Conservation (phyloP, 2,329 filamentous ascomycete species). For the Aspergillus sp. region DNA sequence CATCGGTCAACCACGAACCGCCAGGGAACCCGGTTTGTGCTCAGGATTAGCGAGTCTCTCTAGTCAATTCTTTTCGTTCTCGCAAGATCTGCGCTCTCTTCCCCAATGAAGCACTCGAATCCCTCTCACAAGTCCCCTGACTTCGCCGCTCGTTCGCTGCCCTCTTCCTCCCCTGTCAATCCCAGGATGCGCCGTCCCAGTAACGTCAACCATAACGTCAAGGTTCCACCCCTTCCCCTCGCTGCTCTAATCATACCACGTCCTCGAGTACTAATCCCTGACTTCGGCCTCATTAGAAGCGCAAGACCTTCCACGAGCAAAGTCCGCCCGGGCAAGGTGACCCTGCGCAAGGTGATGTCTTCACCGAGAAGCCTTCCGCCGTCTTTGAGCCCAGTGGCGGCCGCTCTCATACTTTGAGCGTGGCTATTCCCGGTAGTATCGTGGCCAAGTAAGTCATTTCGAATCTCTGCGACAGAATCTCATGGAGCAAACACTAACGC, state of each 20-base stretch:
- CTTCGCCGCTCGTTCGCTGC: not conserved
- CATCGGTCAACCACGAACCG: slow-evolving; percentile 4
- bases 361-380: slow-evolving; percentile 67
- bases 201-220: not conserved
- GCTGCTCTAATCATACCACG: not conserved
- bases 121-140: not conserved
- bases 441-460: slow-evolving; percentile 63
- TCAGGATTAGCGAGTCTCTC: not conserved
- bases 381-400: slow-evolving; percentile 65
- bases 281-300: slow-evolving; percentile 13
- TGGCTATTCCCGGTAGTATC: slow-evolving; percentile 77
- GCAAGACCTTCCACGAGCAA: slow-evolving; percentile 19
- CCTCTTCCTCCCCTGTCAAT: not conserved
- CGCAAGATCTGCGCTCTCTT: not conserved
- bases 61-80: not conserved
- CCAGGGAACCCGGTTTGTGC: not conserved
- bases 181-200: slow-evolving; percentile 10
- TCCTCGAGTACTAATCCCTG: not conserved
- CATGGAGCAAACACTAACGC: not conserved
- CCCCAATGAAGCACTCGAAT: not conserved
- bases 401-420: slow-evolving; percentile 70
- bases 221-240: not conserved
- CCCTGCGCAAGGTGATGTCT: slow-evolving; percentile 31
- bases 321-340: slow-evolving; percentile 4
- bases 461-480: not conserved